These are phyloP conservation scores for Suillus sp. DNA, from an alignment of 768 basidiomycete species.

Conservation along the genomic window DNA sequence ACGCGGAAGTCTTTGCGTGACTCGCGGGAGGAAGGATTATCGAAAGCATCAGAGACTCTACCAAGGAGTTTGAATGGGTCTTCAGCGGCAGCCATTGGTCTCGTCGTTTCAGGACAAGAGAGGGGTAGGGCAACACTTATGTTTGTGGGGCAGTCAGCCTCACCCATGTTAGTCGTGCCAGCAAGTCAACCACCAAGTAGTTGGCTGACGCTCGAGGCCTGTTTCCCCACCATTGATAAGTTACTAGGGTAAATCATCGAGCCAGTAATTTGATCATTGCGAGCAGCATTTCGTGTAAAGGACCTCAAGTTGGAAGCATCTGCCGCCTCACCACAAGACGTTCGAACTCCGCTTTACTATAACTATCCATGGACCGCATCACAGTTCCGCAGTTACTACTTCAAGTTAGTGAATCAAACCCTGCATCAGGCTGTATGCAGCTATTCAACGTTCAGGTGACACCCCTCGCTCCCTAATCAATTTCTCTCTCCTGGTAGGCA, in stretches of 20 bases:
- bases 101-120: not conserved
- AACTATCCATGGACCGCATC: too few species aligned
- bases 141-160: not conserved
- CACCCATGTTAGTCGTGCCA: not conserved
- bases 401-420: too few species aligned
- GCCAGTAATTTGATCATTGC: not conserved
- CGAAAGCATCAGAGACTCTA: conserved; percentile 34
- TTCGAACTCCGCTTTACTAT: too few species aligned
- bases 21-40: conserved; percentile 24
- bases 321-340: too few species aligned
- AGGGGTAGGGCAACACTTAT: not conserved
- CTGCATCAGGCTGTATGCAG: too few species aligned
- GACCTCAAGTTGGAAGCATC: too few species aligned
- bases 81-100: conserved; percentile 4
- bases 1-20: conserved; percentile 24
- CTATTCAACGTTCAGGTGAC: too few species aligned
- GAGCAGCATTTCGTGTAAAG: not conserved
- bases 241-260: not conserved
- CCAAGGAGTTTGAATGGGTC: conserved; percentile 28
- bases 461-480: too few species aligned
- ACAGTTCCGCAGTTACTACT: too few species aligned
- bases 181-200: conserved; percentile 1
- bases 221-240: not conserved
- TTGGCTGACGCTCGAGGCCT: not conserved
- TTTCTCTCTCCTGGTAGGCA: too few species aligned